phyloP scores from a whole-genome alignment of 306 rosid species.

The Betula pendula region DNA sequence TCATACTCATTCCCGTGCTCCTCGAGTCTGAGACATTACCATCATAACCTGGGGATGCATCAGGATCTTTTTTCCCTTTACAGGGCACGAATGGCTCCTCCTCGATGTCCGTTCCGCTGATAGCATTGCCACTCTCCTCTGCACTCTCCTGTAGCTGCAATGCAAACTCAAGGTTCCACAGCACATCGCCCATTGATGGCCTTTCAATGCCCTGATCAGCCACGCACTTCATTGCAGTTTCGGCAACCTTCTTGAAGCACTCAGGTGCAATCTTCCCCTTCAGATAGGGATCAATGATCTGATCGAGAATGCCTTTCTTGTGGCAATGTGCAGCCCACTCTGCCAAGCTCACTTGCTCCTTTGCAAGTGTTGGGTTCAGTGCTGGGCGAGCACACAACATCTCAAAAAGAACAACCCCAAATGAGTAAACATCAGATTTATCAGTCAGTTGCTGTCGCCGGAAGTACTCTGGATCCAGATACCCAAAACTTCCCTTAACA shows the following conservation, averaged over 20 bases:
- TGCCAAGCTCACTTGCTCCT: slow-evolving; percentile 98
- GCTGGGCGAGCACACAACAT: slow-evolving; percentile 96
- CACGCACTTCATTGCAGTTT: slow-evolving; percentile 98
- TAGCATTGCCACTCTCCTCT: slow-evolving; percentile 74
- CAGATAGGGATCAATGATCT: slow-evolving; percentile 72
- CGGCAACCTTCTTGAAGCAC: slow-evolving; percentile 91
- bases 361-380: slow-evolving; percentile 81
- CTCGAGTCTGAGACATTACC: slow-evolving; percentile 77
- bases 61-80: slow-evolving; percentile 72
- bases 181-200: slow-evolving; percentile 98
- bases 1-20: slow-evolving; percentile 94
- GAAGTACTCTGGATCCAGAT: slow-evolving; percentile 98
- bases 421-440: slow-evolving; percentile 97
- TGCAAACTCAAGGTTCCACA: slow-evolving; percentile 98
- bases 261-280: slow-evolving; percentile 92
- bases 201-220: slow-evolving; percentile 92
- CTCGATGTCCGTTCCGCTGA: slow-evolving; percentile 39
- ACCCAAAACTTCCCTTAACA: slow-evolving; percentile 97
- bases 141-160: slow-evolving; percentile 99
- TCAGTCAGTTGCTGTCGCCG: slow-evolving; percentile 97
- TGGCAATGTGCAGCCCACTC: slow-evolving; percentile 98
- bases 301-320: slow-evolving; percentile 89
- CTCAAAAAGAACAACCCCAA: slow-evolving; percentile 95
- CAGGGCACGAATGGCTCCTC: slow-evolving; percentile 53
- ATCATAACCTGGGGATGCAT: slow-evolving; percentile 48